Evolutionary conservation across 75 land plant species (phyloP).

Genomic region (Pinus tabuliformis): DNA sequence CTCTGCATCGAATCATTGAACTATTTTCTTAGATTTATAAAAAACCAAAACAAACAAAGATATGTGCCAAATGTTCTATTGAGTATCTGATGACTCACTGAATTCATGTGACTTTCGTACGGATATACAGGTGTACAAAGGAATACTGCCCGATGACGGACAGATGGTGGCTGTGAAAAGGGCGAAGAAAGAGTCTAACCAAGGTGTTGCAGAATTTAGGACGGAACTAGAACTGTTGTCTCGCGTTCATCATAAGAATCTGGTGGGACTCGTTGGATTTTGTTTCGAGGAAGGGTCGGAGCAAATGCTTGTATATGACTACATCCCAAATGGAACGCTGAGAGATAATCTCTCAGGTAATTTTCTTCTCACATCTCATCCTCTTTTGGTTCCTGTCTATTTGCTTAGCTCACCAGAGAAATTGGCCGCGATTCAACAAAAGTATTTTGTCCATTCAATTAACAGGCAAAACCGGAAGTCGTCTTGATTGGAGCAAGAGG

Average conservation of each 20-base stretch:
- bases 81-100: too few relatives aligned
- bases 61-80: too few relatives aligned
- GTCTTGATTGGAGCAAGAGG: slow-evolving; percentile 15
- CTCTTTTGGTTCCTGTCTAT: too few relatives aligned
- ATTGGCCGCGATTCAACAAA: too few relatives aligned
- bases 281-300: slow-evolving; percentile 73
- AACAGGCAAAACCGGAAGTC: background rate
- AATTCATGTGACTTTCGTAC: too few relatives aligned
- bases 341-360: slow-evolving; percentile 19
- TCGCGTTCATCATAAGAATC: slow-evolving; percentile 83
- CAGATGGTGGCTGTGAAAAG: slow-evolving; percentile 78
- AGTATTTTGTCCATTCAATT: too few relatives aligned
- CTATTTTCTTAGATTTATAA: too few relatives aligned
- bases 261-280: slow-evolving; percentile 79
- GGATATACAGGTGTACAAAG: slow-evolving; percentile 63
- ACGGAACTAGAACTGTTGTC: slow-evolving; percentile 88
- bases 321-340: slow-evolving; percentile 70
- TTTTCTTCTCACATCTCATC: too few relatives aligned
- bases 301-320: slow-evolving; percentile 87
- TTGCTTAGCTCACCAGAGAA: too few relatives aligned
- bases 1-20: too few relatives aligned
- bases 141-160: slow-evolving; percentile 34
- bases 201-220: slow-evolving; percentile 78
- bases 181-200: slow-evolving; percentile 73
- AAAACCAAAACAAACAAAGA: too few relatives aligned